Percentiles rank a stretch among this genome's conserved stretches.
Evolutionary conservation across 805 yeast species (phyloP).

Genomic region (Tetrapisispora pingtungensis): DNA sequence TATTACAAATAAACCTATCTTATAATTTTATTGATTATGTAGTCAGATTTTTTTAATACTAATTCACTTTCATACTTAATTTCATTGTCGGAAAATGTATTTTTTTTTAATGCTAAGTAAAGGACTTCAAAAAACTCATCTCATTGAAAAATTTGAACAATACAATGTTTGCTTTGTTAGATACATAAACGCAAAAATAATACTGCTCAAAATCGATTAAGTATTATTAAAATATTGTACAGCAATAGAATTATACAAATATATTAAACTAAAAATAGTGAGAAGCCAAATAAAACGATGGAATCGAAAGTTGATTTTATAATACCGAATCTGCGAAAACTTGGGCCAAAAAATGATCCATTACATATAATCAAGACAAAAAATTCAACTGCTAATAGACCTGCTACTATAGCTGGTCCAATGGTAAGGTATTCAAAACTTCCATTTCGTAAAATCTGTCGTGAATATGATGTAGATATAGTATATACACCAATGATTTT

Average conservation of each 20-base stretch:
- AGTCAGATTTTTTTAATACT: too few species aligned
- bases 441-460: slow-evolving; percentile 74
- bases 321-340: slow-evolving; percentile 16
- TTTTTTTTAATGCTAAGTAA: too few species aligned
- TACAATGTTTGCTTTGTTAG: too few species aligned
- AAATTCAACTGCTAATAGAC: slow-evolving; percentile 36
- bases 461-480: slow-evolving; percentile 67
- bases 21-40: not conserved
- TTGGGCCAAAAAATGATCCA: slow-evolving; percentile 43
- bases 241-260: too few species aligned
- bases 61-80: too few species aligned
- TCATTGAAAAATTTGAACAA: not conserved
- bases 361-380: slow-evolving; percentile 41
- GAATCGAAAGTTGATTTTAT: not conserved
- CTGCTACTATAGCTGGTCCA: slow-evolving; percentile 74
- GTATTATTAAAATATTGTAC: too few species aligned
- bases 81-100: too few species aligned
- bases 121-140: too few species aligned
- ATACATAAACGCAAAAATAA: too few species aligned
- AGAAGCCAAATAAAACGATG: too few species aligned
- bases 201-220: too few species aligned
- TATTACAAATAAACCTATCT: not conserved
- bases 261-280: too few species aligned
- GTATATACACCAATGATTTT: slow-evolving; percentile 94
- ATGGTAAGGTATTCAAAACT: slow-evolving; percentile 95